These are phyloP conservation scores for Knoxia roxburghii DNA, from an alignment of 257 asterid genomes.

Conservation along the genomic window DNA sequence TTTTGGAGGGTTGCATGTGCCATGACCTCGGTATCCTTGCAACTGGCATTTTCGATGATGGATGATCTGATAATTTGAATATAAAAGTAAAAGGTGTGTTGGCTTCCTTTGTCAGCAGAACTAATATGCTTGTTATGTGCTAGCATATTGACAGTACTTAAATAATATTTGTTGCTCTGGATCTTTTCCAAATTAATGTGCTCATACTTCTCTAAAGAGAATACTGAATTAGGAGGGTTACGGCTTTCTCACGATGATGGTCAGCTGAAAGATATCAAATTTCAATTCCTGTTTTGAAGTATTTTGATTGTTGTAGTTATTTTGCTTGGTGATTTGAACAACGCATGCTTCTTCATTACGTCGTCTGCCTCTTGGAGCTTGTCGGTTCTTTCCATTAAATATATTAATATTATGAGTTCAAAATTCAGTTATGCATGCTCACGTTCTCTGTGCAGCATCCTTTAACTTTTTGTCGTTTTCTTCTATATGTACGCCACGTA, in stretches of 20 bases:
- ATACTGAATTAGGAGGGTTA: neutral
- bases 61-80: neutral
- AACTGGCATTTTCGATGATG: neutral
- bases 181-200: neutral
- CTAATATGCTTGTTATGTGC: neutral
- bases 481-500: neutral
- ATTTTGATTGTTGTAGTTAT: neutral
- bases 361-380: neutral
- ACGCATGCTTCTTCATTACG: neutral
- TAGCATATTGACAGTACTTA: neutral
- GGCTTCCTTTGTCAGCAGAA: neutral
- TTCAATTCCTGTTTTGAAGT: constrained; percentile 3
- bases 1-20: neutral
- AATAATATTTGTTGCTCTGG: neutral
- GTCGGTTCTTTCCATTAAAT: neutral
- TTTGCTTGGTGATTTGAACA: neutral
- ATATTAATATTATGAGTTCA: neutral
- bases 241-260: neutral
- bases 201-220: neutral
- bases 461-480: neutral
- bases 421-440: neutral
- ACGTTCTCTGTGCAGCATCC: neutral
- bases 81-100: neutral
- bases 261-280: neutral
- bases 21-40: neutral